Evolutionary conservation across 192 early-diverging fungal genomes (phyloP).

Genomic region (Rhizoclosmatium globosum): DNA sequence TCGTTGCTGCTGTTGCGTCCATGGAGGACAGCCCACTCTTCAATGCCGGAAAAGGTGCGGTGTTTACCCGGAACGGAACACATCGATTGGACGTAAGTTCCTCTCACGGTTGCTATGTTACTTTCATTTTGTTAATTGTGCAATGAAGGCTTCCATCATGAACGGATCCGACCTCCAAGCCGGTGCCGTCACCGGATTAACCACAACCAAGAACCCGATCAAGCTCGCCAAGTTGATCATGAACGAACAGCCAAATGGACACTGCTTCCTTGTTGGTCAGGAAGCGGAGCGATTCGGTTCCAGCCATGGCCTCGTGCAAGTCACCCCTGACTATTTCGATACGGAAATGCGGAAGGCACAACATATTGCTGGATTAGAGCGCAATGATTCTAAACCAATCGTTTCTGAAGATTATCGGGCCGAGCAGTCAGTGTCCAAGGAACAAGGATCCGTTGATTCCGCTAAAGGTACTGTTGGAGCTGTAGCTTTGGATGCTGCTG

Average conservation of each 20-base stretch:
- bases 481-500: slow-evolving; percentile 51
- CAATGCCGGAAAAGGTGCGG: slow-evolving; percentile 58
- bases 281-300: slow-evolving; percentile 52
- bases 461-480: slow-evolving; percentile 58
- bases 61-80: slow-evolving; percentile 49
- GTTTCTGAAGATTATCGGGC: slow-evolving; percentile 11
- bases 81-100: slow-evolving; percentile 40
- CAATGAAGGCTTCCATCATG: slow-evolving; percentile 53
- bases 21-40: slow-evolving; percentile 57
- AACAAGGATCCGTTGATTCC: slow-evolving; percentile 24
- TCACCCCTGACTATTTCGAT: slow-evolving; percentile 55
- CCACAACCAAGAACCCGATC: slow-evolving; percentile 55
- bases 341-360: slow-evolving; percentile 49
- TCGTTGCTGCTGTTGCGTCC: slow-evolving; percentile 24
- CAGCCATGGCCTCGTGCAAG: slow-evolving; percentile 45
- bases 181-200: slow-evolving; percentile 51
- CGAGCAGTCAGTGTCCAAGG: background rate
- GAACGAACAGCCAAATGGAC: slow-evolving; percentile 35
- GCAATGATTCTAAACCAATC: background rate
- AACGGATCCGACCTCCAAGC: slow-evolving; percentile 42
- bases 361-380: slow-evolving; percentile 40
- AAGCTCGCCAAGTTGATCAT: slow-evolving; percentile 46
- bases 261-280: slow-evolving; percentile 51
- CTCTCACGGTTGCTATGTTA: background rate
- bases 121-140: slow-evolving; percentile 26